phyloP scores from a whole-genome alignment of 352 stramenopile species.

The Phytophthora meadii region DNA sequence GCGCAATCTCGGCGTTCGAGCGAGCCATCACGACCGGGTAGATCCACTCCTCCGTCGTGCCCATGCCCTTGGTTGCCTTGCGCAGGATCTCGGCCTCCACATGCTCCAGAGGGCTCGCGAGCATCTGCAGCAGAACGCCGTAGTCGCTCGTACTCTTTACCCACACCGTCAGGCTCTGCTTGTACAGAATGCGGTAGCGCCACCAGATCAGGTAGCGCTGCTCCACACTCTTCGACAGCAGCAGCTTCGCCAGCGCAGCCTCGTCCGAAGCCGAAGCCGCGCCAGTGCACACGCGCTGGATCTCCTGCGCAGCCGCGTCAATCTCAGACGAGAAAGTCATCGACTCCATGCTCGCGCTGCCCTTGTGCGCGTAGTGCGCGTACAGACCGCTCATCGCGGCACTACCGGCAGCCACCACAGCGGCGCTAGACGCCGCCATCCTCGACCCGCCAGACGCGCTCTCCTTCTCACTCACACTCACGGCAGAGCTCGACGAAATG shows the following conservation, averaged over 20 bases:
- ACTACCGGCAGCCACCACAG: conserved; percentile 4
- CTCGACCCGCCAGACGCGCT: conserved; percentile 3
- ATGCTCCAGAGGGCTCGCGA: conserved; percentile 52
- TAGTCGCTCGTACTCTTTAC: conserved; percentile 59
- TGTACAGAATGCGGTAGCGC: conserved; percentile 53
- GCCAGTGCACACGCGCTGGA: conserved; percentile 38
- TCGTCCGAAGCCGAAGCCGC: conserved; percentile 24
- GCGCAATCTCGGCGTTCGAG: conserved; percentile 68
- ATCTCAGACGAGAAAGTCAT: conserved; percentile 46
- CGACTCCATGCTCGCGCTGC: conserved; percentile 21
- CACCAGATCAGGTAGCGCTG: conserved; percentile 34
- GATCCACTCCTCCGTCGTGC: conserved; percentile 64
- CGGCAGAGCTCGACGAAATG: conserved; percentile 4
- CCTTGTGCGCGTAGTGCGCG: conserved; percentile 14
- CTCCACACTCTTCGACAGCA: conserved; percentile 24
- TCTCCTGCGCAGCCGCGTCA: conserved; percentile 52
- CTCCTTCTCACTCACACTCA: conserved; percentile 3
- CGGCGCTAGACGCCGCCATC: conserved; percentile 13
- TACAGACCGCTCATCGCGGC: conserved; percentile 22
- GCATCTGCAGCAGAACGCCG: conserved; percentile 58
- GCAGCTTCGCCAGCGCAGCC: conserved; percentile 22
- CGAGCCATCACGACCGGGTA: conserved; percentile 60
- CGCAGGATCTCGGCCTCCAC: conserved; percentile 67
- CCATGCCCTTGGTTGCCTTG: conserved; percentile 61
- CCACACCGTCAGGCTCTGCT: conserved; percentile 61